Percentiles rank a stretch among this genome's conserved stretches.
These are phyloP conservation scores for Pontederia crassipes DNA, from an alignment of 176 grass and related monocot genomes.

Conservation along the genomic window DNA sequence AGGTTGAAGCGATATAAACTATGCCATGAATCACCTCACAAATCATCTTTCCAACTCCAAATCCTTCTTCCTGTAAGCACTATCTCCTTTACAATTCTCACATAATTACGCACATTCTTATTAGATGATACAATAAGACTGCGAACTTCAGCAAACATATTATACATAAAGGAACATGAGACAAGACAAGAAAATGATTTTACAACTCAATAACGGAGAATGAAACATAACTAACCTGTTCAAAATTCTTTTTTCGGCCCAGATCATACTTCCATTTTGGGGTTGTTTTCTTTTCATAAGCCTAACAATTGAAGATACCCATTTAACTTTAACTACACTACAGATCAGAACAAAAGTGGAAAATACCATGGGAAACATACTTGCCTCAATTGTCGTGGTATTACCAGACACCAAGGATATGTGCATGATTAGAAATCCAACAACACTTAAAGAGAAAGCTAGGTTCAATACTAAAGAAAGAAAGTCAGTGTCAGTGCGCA, in stretches of 20 bases:
- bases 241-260: slow-evolving; percentile 83
- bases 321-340: neutral
- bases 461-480: slow-evolving; percentile 69
- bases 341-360: slow-evolving; percentile 5
- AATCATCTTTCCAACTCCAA: no score
- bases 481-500: slow-evolving; percentile 2
- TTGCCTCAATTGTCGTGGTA: slow-evolving; percentile 84
- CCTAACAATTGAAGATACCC: slow-evolving; percentile 30
- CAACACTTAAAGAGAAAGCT: slow-evolving; percentile 74
- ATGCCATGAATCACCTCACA: no score
- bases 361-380: slow-evolving; percentile 14
- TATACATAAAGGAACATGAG: no score
- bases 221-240: slow-evolving; percentile 43
- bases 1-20: no score
- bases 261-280: slow-evolving; percentile 87
- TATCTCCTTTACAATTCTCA: no score
- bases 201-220: neutral
- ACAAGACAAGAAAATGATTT: no score
- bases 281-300: slow-evolving; percentile 86
- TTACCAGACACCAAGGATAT: slow-evolving; percentile 78
- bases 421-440: slow-evolving; percentile 97
- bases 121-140: no score
- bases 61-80: no score
- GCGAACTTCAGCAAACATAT: no score
- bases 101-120: no score